Evolutionary conservation across 306 rosid genomes (phyloP), one percentile per base, ranked within the genome.

Genomic region (Urtica urens): DNA sequence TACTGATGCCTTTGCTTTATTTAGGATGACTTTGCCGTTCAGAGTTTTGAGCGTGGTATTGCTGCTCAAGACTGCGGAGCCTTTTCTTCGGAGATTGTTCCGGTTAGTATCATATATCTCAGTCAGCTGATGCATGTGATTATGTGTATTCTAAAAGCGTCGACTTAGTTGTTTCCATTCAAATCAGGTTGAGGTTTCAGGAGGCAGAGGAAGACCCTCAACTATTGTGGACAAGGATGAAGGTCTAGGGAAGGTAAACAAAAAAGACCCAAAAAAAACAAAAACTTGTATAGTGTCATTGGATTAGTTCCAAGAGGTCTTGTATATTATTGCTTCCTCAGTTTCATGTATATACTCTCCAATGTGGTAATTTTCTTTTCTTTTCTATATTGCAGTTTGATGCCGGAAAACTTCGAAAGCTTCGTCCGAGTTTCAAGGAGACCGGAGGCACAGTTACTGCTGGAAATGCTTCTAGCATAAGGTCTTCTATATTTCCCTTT

Each of bases 391-490:
- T 62, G 20, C 81, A 92, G 99, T 82, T 92, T 65, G 99, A 92
- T 64, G 72, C 94, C 58, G 86, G 83, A 63, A 92, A 92, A 67
- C 75, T 92, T 45, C 78, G 93, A 73, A 92, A 92, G 78, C 99
- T 92, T 57, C 70, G 96, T 53, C 99, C 99, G 23, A 86, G 94
- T 78, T 92, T 92, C 78, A 92, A 80, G 83, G 94, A 78, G 39
- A 76, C 3, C 56, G 94, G 99, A 24, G 99, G 99, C 40, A 63
- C 96, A 51, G 99, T 92, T 25, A 92, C 99, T 19, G 94, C 99
- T 15, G 99, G 99, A 64, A 92, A 92, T 71, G 99, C 99, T 62
- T 92, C 99, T 25, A 92, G 99, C 52, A 85, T 92, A 75, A 86
- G 99, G 99, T 92, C 69, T 39, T 30, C 53, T 4, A n/a, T 19